Percentiles rank a stretch among this genome's conserved stretches.
Conservation (phyloP, 352 stramenopile genomes). For the Globisporangium ultimum region DNA sequence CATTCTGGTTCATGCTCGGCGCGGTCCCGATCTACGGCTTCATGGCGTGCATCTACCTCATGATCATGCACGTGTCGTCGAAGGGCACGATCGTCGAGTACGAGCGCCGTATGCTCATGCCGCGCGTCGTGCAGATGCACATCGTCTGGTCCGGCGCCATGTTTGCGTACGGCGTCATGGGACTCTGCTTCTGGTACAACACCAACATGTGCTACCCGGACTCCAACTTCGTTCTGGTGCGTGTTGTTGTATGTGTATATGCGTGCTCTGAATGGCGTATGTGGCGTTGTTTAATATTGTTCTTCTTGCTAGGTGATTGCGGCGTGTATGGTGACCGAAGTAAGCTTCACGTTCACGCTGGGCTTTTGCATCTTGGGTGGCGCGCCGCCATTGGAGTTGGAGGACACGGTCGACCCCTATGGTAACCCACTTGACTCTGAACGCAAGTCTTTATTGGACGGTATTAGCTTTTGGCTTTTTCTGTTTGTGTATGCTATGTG, state of each 20-base stretch:
- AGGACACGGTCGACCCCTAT: slow-evolving; percentile 35
- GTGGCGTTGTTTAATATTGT: slow-evolving; percentile 5
- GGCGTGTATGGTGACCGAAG: slow-evolving; percentile 55
- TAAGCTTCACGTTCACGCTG: slow-evolving; percentile 68
- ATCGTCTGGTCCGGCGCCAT: slow-evolving; percentile 73
- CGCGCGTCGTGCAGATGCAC: slow-evolving; percentile 72
- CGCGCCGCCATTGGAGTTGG: slow-evolving; percentile 26
- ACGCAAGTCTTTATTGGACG: slow-evolving; percentile 72
- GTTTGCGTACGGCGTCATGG: slow-evolving; percentile 48
- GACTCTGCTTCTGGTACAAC: slow-evolving; percentile 69
- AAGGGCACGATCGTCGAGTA: slow-evolving; percentile 86
- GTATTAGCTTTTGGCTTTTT: slow-evolving; percentile 26
- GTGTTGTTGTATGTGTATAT: neutral
- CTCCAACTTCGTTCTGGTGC: slow-evolving; percentile 72
- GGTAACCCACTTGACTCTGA: slow-evolving; percentile 73
- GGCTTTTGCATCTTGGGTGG: slow-evolving; percentile 68
- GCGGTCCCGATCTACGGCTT: slow-evolving; percentile 69
- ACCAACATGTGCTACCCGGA: slow-evolving; percentile 68
- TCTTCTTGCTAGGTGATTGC: slow-evolving; percentile 36
- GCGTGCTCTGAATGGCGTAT: neutral
- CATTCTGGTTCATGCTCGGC: slow-evolving; percentile 79
- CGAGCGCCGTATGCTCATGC: slow-evolving; percentile 86
- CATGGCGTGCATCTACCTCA: slow-evolving; percentile 82
- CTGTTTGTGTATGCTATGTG: slow-evolving; percentile 9
- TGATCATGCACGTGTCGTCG: slow-evolving; percentile 80